Conservation (phyloP, 352 stramenopile genomes). For the Plasmopara halstedii region DNA sequence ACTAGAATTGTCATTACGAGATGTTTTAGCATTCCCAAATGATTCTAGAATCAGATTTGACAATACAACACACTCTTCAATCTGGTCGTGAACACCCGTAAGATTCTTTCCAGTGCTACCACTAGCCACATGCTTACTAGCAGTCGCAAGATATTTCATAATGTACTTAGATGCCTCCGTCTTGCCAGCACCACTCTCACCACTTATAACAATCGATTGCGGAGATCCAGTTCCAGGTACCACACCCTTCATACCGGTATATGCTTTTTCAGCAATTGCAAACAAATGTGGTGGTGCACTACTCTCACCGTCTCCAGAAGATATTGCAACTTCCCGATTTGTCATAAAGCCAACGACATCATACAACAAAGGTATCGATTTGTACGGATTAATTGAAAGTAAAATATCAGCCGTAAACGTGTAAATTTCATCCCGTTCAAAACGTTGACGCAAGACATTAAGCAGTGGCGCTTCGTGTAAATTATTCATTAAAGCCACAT, state of each 20-base stretch:
- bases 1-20: slow-evolving; percentile 85
- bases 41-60: slow-evolving; percentile 76
- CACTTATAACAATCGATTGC: slow-evolving; percentile 92
- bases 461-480: slow-evolving; percentile 84
- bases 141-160: slow-evolving; percentile 80
- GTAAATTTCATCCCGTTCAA: slow-evolving; percentile 76
- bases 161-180: slow-evolving; percentile 93
- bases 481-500: slow-evolving; percentile 87
- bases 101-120: slow-evolving; percentile 4
- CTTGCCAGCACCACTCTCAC: slow-evolving; percentile 90
- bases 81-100: slow-evolving; percentile 56
- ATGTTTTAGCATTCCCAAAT: slow-evolving; percentile 82
- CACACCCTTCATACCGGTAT: slow-evolving; percentile 57
- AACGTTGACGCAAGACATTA: slow-evolving; percentile 70
- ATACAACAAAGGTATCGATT: slow-evolving; percentile 77
- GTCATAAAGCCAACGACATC: slow-evolving; percentile 74
- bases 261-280: slow-evolving; percentile 74
- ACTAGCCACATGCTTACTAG: slow-evolving; percentile 46
- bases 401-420: slow-evolving; percentile 82
- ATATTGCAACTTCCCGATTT: slow-evolving; percentile 23
- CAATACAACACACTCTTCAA: slow-evolving; percentile 74
- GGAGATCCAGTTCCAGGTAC: slow-evolving; percentile 45
- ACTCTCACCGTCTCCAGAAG: slow-evolving; percentile 21
- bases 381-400: slow-evolving; percentile 83
- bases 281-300: slow-evolving; percentile 62